Evolutionary conservation across 2,329 filamentous ascomycete species (phyloP).

Genomic region (Monosporascus sp.): DNA sequence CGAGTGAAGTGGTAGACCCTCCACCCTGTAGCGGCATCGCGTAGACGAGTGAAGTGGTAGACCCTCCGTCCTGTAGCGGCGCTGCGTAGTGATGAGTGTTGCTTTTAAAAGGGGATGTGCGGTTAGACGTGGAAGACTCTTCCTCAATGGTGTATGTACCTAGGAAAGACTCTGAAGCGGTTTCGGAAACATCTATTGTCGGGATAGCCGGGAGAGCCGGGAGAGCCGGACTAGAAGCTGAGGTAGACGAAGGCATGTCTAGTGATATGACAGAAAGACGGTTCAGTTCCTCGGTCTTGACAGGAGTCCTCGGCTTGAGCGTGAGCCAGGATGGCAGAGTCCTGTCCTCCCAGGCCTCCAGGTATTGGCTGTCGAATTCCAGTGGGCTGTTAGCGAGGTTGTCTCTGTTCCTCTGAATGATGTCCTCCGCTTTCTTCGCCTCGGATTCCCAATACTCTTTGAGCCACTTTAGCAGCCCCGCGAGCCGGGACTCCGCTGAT

Average conservation of each 20-base stretch:
- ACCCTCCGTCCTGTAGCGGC: background rate
- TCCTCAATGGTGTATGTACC: background rate
- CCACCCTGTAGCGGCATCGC: background rate
- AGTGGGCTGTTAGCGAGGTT: conserved; percentile 13
- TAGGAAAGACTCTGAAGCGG: background rate
- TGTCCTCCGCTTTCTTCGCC: conserved; percentile 12
- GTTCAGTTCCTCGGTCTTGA: background rate
- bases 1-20: background rate
- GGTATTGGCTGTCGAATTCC: conserved; percentile 19
- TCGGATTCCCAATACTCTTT: conserved; percentile 22
- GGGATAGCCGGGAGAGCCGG: background rate
- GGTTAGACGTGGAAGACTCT: background rate
- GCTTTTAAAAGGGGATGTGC: background rate
- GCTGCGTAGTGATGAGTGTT: background rate
- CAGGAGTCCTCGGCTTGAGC: background rate
- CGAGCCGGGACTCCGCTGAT: conserved; percentile 19
- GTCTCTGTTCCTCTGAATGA: conserved; percentile 18
- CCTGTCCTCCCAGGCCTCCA: conserved; percentile 24
- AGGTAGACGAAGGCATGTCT: background rate
- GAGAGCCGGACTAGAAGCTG: background rate
- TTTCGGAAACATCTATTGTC: background rate
- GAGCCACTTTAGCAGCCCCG: conserved; percentile 19
- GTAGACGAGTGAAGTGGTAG: background rate
- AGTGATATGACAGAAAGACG: background rate
- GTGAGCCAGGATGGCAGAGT: conserved; percentile 17